Evolutionary conservation across 2,329 filamentous ascomycete genomes (phyloP), one percentile per base, ranked within the genome.

Genomic region (Teratosphaeria gauchensis): DNA sequence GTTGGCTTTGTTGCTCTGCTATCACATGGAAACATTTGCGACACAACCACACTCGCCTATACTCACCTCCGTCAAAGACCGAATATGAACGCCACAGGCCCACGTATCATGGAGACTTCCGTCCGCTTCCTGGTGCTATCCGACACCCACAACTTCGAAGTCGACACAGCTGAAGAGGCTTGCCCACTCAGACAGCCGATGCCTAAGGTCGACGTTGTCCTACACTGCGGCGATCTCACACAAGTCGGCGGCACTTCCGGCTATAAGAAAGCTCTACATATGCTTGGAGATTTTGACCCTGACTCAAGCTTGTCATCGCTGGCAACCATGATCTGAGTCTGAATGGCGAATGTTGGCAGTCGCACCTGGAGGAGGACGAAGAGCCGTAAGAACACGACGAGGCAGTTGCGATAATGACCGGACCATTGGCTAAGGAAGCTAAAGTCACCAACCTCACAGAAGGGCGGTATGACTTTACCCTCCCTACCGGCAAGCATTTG

Each of bases 361-460:
- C 64, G 0, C 82, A 78, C 54, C 59, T 71, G 48, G 61, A 65
- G 9, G 74, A 73, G 51, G 57, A 74, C 28, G 58, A 60, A 3
- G 70, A 73, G 4, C 64, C 16, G 14, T 8, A 42, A 16, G 35
- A 42, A 16, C 35, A 42, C n/a, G 35, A 73, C 31, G 68, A 42
- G 35, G 35, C 35, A 42, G 35, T 42, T 12, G 35, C 35, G 9
- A 42, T 42, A 12, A 42, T 42, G 35, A 42, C 35, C n/a, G 35
- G 35, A 5, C 35, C 35, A 16, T 16, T 42, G 35, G 78, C 79
- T 0, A 66, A 65, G 51, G 61, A 60, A 0, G 74, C 75, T 0
- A 79, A 80, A 1, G 76, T 84, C 1, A 67, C 72, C 3, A 83
- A 81, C 65, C 67, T 84, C 12, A 77, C 80, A 14, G 82, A 85